Percentiles rank a stretch among this genome's conserved stretches.
Conservation (phyloP, 805 yeast genomes). For the Candida palmyrensis region DNA sequence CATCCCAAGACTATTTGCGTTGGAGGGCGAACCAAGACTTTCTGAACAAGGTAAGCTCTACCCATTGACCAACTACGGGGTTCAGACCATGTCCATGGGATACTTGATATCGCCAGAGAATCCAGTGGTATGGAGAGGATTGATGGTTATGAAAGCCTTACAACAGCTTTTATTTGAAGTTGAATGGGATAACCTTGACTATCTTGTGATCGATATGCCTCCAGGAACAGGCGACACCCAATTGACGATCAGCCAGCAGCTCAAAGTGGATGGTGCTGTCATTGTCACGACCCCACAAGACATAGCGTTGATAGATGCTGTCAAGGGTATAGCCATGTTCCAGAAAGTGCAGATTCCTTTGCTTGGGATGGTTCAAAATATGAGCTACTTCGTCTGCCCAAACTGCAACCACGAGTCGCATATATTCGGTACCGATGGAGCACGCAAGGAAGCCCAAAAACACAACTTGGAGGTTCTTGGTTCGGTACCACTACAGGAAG, state of each 20-base stretch:
- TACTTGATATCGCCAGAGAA: conserved; percentile 61
- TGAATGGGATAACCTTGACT: conserved; percentile 63
- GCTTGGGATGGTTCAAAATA: conserved; percentile 74
- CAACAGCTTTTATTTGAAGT: conserved; percentile 83
- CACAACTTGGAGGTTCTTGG: conserved; percentile 52
- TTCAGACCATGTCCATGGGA: conserved; percentile 89
- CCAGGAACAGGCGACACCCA: conserved; percentile 93
- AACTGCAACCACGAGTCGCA: conserved; percentile 70
- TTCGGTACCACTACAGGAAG: conserved; percentile 59
- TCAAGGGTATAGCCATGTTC: conserved; percentile 77
- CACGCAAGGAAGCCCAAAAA: conserved; percentile 44
- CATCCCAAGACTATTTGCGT: conserved; percentile 64
- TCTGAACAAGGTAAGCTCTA: conserved; percentile 47
- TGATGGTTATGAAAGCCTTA: conserved; percentile 81
- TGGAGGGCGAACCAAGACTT: conserved; percentile 65
- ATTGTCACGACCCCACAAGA: conserved; percentile 87
- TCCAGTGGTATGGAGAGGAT: conserved; percentile 74
- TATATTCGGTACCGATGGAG: conserved; percentile 66
- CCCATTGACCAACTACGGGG: conserved; percentile 69
- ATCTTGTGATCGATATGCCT: conserved; percentile 76
- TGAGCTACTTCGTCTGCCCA: conserved; percentile 75
- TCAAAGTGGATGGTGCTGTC: conserved; percentile 73
- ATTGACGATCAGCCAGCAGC: conserved; percentile 72
- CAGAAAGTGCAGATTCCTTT: conserved; percentile 66
- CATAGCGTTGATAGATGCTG: conserved; percentile 73